Base-by-base conservation (phyloP, 805 yeast genomes). In the Kluyveromyces dobzhanskii region DNA sequence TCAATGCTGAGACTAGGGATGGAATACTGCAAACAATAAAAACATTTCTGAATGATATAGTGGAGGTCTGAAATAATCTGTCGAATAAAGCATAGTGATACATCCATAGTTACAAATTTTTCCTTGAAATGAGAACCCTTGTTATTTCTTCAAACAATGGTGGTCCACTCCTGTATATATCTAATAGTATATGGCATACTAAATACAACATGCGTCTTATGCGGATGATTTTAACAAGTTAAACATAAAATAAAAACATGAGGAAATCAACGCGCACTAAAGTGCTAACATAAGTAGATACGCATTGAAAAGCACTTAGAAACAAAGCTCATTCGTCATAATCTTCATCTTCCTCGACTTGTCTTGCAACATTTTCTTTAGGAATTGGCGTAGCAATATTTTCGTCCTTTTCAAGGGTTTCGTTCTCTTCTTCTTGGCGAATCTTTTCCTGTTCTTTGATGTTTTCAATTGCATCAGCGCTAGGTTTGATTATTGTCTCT, bases 1-100 rank as follows among this genome's bases (percentile, higher is more conserved):
- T 86, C 1, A 86, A 94, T 1, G 75, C 70, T 7, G 64, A 66
- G 4, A 79, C 86, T 10, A 79, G 74, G 52, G 64, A 71, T 4
- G 83, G 76, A 24, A 66, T 80, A 5, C 56, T 85, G 45, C 63
- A 65, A 21, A 73, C 73, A 56, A 76, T 86, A 31, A 69, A 68
- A 56, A 69, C 64, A 17, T 80, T 80, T 47, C 65, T 82, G 37
- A 78, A 80, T 36, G 63, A 63, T 13, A 64, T 70, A 11, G 69
- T 73, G 2, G 66, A 64, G 21, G 37, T 34, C 21, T 34, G 26
- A 34, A 16, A 25, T 6, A 21, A 21, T 6, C 24, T 6, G 8
- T 21, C 24, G 9, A 21, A 6, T 21, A 9, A 21, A 21, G 24
- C 24, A 21, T 21, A 21, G 9, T 21, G 24, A 21, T 27, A 27